Conservation (phyloP, 2,329 filamentous ascomycete genomes). For the Claviceps citrina region DNA sequence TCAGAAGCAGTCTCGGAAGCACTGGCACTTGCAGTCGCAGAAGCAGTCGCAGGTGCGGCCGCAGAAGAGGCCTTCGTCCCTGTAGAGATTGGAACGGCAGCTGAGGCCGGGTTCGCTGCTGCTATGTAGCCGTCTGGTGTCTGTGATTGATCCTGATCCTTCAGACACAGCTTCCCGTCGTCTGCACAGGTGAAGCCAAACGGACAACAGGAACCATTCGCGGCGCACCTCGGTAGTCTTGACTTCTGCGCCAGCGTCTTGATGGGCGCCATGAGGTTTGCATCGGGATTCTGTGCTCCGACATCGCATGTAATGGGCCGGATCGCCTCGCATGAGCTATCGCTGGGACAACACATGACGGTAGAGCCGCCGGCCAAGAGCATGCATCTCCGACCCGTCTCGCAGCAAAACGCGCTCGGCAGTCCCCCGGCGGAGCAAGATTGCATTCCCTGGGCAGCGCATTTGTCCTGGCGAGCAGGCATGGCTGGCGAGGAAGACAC, state of each 20-base stretch:
- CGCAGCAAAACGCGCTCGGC: constrained; percentile 54
- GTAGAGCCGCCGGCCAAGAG: constrained; percentile 49
- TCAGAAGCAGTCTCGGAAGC: not conserved
- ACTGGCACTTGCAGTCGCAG: not conserved
- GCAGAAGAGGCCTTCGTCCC: not conserved
- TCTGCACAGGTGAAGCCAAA: constrained; percentile 52
- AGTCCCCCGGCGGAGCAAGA: constrained; percentile 37
- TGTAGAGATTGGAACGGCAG: constrained; percentile 8
- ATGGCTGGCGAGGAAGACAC: constrained; percentile 14
- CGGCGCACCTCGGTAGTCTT: constrained; percentile 41
- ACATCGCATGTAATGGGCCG: constrained; percentile 50
- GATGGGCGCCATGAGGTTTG: constrained; percentile 41
- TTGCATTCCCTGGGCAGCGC: constrained; percentile 32
- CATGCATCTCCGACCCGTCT: constrained; percentile 36
- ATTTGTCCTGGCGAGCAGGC: constrained; percentile 32
- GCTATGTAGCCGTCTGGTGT: constrained; percentile 17
- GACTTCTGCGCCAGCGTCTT: constrained; percentile 50
- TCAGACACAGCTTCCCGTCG: constrained; percentile 31
- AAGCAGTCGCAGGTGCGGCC: not conserved
- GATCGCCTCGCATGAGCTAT: constrained; percentile 43
- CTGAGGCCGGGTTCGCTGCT: constrained; percentile 9
- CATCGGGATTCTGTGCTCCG: constrained; percentile 40
- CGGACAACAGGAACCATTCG: constrained; percentile 45
- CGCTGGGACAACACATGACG: constrained; percentile 53
- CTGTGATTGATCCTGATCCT: constrained; percentile 33